Percentiles rank a stretch among this genome's conserved stretches.
Evolutionary conservation across 371 early-diverging fungal species (phyloP).

Genomic region (Conidiobolus incongruus): DNA sequence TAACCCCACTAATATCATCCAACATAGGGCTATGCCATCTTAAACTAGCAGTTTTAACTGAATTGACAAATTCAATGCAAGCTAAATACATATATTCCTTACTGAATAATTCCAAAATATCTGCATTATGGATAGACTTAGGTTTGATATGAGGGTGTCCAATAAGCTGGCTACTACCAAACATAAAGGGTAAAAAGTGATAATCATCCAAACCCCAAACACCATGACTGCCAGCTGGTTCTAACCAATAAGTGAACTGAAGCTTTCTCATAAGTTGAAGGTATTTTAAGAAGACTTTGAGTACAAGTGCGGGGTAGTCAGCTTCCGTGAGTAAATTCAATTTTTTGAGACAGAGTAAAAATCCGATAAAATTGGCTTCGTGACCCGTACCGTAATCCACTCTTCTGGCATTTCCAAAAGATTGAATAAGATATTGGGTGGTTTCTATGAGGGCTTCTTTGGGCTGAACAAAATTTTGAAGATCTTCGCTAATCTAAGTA

Average conservation of each 20-base stretch:
- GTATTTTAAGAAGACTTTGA: constrained; percentile 72
- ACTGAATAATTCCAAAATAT: constrained; percentile 59
- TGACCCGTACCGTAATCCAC: constrained; percentile 99
- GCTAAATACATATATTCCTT: constrained; percentile 81
- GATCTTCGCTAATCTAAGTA: constrained; percentile 10
- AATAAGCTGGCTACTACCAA: constrained; percentile 67
- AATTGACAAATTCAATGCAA: constrained; percentile 75
- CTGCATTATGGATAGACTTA: constrained; percentile 64
- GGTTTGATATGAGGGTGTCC: constrained; percentile 64
- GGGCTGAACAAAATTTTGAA: constrained; percentile 18
- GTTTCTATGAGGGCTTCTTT: constrained; percentile 40
- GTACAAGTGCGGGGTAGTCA: constrained; percentile 52
- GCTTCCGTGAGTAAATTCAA: constrained; percentile 28
- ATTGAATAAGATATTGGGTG: constrained; percentile 51
- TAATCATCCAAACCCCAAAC: constrained; percentile 99
- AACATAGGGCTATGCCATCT: constrained; percentile 90
- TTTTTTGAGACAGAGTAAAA: constrained; percentile 65
- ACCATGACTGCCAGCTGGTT: constrained; percentile 98
- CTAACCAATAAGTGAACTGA: constrained; percentile 86
- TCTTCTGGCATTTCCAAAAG: constrained; percentile 89
- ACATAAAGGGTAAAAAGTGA: constrained; percentile 92
- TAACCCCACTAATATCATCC: constrained; percentile 84
- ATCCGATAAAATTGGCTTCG: constrained; percentile 90
- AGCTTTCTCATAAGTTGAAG: constrained; percentile 67
- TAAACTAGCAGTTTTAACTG: constrained; percentile 30